Conservation (phyloP, 202 grass and related monocot genomes). For the Cymbopogon flexuosus region DNA sequence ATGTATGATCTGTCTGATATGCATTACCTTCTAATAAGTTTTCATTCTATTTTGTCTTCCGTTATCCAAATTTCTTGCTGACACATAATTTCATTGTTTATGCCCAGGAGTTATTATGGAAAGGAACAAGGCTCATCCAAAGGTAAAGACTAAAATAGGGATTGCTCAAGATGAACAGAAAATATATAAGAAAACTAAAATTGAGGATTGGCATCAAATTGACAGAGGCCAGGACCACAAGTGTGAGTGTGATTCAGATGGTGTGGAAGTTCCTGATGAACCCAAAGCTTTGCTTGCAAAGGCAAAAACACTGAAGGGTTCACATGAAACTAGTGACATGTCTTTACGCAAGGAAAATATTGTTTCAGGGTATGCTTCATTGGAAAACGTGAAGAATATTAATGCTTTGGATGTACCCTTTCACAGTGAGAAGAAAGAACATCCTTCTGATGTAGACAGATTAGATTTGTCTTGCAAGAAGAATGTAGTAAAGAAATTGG, state of each 20-base stretch:
- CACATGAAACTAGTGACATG: not conserved
- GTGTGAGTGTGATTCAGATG: constrained; percentile 32
- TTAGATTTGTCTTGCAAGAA: no score
- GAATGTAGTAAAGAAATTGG: no score
- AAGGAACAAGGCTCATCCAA: not conserved
- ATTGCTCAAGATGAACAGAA: constrained; percentile 47
- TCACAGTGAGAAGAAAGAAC: not conserved
- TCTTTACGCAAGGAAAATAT: constrained; percentile 26
- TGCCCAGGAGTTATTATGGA: not conserved
- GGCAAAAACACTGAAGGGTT: constrained; percentile 15
- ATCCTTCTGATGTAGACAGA: not conserved
- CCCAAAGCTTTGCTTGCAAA: constrained; percentile 35
- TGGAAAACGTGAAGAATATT: constrained; percentile 18
- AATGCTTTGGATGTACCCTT: not conserved
- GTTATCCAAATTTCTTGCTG: constrained; percentile 24
- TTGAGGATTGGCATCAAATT: constrained; percentile 34
- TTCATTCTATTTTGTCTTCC: not conserved
- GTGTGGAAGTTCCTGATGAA: constrained; percentile 25
- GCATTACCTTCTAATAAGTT: not conserved
- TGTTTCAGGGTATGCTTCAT: constrained; percentile 31
- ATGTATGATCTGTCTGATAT: constrained; percentile 3
- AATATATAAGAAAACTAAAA: constrained; percentile 60
- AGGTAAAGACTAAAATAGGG: constrained; percentile 28
- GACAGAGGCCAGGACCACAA: constrained; percentile 34
- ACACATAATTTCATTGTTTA: constrained; percentile 26